Percentiles rank a stretch among this genome's conserved stretches.
phyloP scores from a whole-genome alignment of 1,139 yeast genomes.

The Yamadazyma membranifaciens region DNA sequence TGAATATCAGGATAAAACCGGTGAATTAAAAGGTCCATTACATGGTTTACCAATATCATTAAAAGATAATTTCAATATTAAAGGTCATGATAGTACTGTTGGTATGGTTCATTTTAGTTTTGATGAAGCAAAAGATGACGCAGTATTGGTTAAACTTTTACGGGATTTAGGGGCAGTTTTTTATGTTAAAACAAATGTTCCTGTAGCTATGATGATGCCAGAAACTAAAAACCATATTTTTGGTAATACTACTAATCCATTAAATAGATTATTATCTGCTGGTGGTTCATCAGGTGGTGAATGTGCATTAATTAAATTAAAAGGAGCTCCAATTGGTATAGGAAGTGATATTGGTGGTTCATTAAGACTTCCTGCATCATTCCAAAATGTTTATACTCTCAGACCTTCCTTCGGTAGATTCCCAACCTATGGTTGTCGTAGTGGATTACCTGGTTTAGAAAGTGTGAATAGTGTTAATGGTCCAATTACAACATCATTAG shows the following conservation, averaged over 20 bases:
- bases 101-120: slow-evolving; percentile 41
- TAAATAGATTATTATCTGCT: slow-evolving; percentile 28
- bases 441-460: slow-evolving; percentile 57
- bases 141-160: slow-evolving; percentile 25
- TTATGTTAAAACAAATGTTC: slow-evolving; percentile 34
- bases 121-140: slow-evolving; percentile 29
- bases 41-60: slow-evolving; percentile 74
- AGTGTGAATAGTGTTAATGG: slow-evolving; percentile 37
- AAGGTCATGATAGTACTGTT: slow-evolving; percentile 51
- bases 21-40: slow-evolving; percentile 28
- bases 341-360: slow-evolving; percentile 64
- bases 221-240: slow-evolving; percentile 35
- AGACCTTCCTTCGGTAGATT: slow-evolving; percentile 50
- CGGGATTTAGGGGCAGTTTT: slow-evolving; percentile 32
- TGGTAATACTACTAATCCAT: slow-evolving; percentile 33
- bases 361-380: slow-evolving; percentile 46
- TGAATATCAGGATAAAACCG: slow-evolving; percentile 23
- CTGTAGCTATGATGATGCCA: slow-evolving; percentile 40
- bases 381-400: slow-evolving; percentile 46
- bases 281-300: slow-evolving; percentile 42
- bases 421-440: slow-evolving; percentile 49
- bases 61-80: slow-evolving; percentile 55
- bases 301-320: slow-evolving; percentile 32
- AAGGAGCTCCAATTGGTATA: slow-evolving; percentile 48
- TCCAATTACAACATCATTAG: slow-evolving; percentile 27